Percentiles rank a stretch among this genome's conserved stretches.
These are phyloP conservation scores for Scytalidium sp. DNA, from an alignment of 2,329 filamentous ascomycete species.

Conservation along the genomic window DNA sequence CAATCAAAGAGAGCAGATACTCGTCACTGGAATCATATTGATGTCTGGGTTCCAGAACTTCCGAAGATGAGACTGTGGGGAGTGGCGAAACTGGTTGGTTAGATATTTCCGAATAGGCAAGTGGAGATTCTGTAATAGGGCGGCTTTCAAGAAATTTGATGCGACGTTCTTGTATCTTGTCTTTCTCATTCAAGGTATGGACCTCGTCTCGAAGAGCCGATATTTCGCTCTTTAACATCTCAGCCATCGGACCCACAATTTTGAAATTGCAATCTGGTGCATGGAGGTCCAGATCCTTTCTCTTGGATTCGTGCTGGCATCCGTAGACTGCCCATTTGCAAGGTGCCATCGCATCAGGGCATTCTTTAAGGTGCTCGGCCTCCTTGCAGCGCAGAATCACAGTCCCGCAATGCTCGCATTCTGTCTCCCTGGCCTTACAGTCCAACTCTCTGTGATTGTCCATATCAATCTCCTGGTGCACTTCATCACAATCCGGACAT, in stretches of 20 bases:
- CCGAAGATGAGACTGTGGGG: slow-evolving; percentile 20
- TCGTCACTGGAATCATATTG: slow-evolving; percentile 39
- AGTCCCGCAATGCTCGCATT: slow-evolving; percentile 23
- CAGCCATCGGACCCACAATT: slow-evolving; percentile 46
- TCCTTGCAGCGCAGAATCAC: slow-evolving; percentile 22
- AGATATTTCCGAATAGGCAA: slow-evolving; percentile 19
- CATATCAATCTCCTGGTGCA: slow-evolving; percentile 42
- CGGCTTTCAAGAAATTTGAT: slow-evolving; percentile 40
- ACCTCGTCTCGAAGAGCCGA: slow-evolving; percentile 39
- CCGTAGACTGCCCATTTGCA: slow-evolving; percentile 49
- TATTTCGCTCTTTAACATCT: slow-evolving; percentile 43
- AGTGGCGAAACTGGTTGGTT: slow-evolving; percentile 23
- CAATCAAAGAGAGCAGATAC: slow-evolving; percentile 42
- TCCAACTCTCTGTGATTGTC: slow-evolving; percentile 43
- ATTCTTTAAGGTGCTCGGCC: slow-evolving; percentile 37
- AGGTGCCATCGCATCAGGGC: slow-evolving; percentile 35
- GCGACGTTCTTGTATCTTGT: slow-evolving; percentile 37
- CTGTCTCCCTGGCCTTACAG: slow-evolving; percentile 36
- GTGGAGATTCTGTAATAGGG: slow-evolving; percentile 21
- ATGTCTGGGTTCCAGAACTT: slow-evolving; percentile 15
- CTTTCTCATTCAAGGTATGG: slow-evolving; percentile 36
- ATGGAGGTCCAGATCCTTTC: slow-evolving; percentile 43
- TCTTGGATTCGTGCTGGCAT: slow-evolving; percentile 39
- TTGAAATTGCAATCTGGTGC: slow-evolving; percentile 48
- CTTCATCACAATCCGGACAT: slow-evolving; percentile 53